Evolutionary conservation across 108 stramenopile species (phyloP), one percentile per base, ranked within the genome.

Genomic region (Nitzschia sp.): DNA sequence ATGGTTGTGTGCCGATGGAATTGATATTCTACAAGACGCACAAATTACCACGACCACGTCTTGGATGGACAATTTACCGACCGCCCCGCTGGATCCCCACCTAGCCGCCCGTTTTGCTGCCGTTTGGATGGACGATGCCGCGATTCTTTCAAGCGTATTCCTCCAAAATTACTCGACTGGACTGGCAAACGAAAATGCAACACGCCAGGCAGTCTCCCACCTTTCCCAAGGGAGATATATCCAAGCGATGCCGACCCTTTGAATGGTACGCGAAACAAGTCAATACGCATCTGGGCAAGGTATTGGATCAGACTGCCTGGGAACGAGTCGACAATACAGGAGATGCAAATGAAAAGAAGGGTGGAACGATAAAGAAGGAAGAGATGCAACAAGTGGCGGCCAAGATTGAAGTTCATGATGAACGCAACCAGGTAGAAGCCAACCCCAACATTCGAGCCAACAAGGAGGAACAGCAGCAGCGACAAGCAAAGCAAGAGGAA

Each of bases 1-100:
- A 24, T 94, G 93, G 93, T 75, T 94, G 70, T 94, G 93, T 75
- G 93, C 79, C 13, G 93, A 94, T 76, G 93, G 93, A 4, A 89
- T 94, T 32, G 90, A 94, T 67, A 84, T 94, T 19, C 34, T 80
- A 19, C 69, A 82, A 32, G 66, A 81, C 18, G 85, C 51, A 19
- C 35, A 64, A 33, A 72, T 33, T 38, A 73, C 46, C n/a, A 71
- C 46, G 17, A 45, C 49, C 1, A 25, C 4, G 11, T 53, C 51
- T 26, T 34, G 51, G 1, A 62, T 58, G 67, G 72, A 53, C 60
- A 38, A 29, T 27, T 34, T 21, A 26, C 66, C 77, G 6, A 31
- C 65, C 23, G 46, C 33, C 0, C 45, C 76, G 2, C 45, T 80
- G 17, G 19, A 54, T 32, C 62, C 70, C 15, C 66, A 71, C 19